Evolutionary conservation across 371 early-diverging fungal species (phyloP).

Genomic region (Actinomortierella ambigua): DNA sequence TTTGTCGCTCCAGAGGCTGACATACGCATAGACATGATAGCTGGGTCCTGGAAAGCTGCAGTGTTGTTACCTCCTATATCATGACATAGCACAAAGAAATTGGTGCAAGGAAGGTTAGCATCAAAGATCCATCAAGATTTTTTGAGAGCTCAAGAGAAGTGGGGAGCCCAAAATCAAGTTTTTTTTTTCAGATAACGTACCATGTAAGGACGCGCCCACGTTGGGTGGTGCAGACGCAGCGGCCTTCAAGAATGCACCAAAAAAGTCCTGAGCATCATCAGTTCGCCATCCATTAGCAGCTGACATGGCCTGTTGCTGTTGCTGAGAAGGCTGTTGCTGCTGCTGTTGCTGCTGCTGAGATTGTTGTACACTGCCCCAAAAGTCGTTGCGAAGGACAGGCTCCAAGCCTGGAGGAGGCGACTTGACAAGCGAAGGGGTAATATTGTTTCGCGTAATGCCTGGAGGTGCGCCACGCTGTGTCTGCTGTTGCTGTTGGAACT

Average conservation of each 20-base stretch:
- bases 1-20: conserved; percentile 29
- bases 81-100: too few relatives aligned
- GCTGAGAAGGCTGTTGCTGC: conserved; percentile 17
- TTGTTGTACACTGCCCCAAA: conserved; percentile 23
- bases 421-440: conserved; percentile 25
- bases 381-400: conserved; percentile 18
- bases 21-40: conserved; percentile 68
- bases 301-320: conserved; percentile 25
- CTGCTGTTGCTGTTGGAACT: conserved; percentile 48
- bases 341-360: conserved; percentile 42
- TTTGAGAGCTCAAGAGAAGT: too few relatives aligned
- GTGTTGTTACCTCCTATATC: conserved; percentile 6
- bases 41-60: conserved; percentile 68
- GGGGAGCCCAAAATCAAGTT: background rate
- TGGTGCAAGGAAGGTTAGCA: too few relatives aligned
- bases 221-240: conserved; percentile 56
- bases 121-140: too few relatives aligned
- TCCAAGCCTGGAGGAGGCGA: conserved; percentile 42
- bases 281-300: conserved; percentile 21
- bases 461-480: conserved; percentile 38
- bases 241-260: conserved; percentile 73
- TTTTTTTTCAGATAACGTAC: conserved; percentile 3
- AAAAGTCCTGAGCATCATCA: conserved; percentile 68
- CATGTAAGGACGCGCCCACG: background rate
- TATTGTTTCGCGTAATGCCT: conserved; percentile 24